These are phyloP conservation scores for Aureobasidium mangrovei DNA, from an alignment of 2,329 filamentous ascomycete genomes.

Conservation along the genomic window DNA sequence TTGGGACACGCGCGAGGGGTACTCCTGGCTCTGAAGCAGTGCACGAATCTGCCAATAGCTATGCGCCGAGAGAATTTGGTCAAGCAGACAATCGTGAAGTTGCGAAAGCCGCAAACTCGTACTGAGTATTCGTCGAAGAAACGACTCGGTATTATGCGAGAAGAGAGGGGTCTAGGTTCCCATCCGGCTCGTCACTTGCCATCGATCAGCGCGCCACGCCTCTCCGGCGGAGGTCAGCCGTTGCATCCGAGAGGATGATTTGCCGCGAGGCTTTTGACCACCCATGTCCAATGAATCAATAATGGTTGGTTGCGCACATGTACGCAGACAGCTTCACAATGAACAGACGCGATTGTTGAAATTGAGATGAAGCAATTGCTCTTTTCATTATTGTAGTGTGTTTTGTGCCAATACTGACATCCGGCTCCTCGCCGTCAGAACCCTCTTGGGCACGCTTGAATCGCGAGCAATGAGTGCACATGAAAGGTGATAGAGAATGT, in stretches of 20 bases:
- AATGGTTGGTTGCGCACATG: too few relatives aligned
- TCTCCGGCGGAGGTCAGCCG: slow-evolving; percentile 1
- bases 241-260: slow-evolving; percentile 1
- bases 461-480: slow-evolving; percentile 9
- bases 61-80: neutral
- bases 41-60: too few relatives aligned
- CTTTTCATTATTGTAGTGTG: slow-evolving; percentile 1
- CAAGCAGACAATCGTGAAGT: neutral
- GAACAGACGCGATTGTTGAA: too few relatives aligned
- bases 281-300: too few relatives aligned
- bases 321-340: too few relatives aligned
- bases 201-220: slow-evolving; percentile 9
- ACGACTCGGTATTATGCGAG: neutral
- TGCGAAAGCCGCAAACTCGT: neutral
- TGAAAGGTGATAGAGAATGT: slow-evolving; percentile 7
- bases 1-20: neutral
- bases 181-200: slow-evolving; percentile 2
- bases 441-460: slow-evolving; percentile 1
- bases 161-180: slow-evolving; percentile 9
- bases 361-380: neutral
- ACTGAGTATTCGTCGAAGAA: neutral
- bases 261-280: slow-evolving; percentile 1
- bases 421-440: neutral
- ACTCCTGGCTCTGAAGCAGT: neutral
- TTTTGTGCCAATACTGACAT: neutral